Conservation (phyloP, 2,329 filamentous ascomycete species). For the Neopestalotiopsis clavispora region DNA sequence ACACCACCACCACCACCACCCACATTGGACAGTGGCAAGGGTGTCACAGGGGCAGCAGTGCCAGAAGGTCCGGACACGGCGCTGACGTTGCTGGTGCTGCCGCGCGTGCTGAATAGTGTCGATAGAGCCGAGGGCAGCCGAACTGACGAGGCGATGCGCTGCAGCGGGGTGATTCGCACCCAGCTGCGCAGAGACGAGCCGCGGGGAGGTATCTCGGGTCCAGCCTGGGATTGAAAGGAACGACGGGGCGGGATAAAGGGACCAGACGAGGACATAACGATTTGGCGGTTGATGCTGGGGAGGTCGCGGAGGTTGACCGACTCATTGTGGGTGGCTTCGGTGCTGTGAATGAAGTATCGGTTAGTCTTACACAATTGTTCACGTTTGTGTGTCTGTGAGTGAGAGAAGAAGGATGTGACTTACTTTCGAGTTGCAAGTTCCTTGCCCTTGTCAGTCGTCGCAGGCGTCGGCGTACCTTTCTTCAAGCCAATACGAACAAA, state of each 20-base stretch:
- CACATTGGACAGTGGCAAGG: too few relatives aligned
- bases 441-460: background rate
- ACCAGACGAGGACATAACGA: slow-evolving; percentile 5
- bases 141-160: background rate
- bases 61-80: background rate
- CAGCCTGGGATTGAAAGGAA: background rate
- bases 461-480: slow-evolving; percentile 4
- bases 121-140: background rate
- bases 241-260: slow-evolving; percentile 17
- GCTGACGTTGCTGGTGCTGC: background rate
- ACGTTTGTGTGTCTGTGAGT: too few relatives aligned
- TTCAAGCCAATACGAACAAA: slow-evolving; percentile 22
- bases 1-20: too few relatives aligned
- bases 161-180: background rate
- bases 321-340: background rate
- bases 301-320: background rate
- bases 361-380: background rate
- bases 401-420: background rate
- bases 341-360: background rate
- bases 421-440: background rate
- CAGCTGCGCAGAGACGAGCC: slow-evolving; percentile 24
- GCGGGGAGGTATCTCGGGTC: slow-evolving; percentile 27
- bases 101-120: background rate
- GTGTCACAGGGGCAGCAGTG: too few relatives aligned
- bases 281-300: background rate